Evolutionary conservation across 495 filamentous ascomycete genomes (phyloP), one percentile per base, ranked within the genome.

Genomic region (Hypoxylon perforatum): DNA sequence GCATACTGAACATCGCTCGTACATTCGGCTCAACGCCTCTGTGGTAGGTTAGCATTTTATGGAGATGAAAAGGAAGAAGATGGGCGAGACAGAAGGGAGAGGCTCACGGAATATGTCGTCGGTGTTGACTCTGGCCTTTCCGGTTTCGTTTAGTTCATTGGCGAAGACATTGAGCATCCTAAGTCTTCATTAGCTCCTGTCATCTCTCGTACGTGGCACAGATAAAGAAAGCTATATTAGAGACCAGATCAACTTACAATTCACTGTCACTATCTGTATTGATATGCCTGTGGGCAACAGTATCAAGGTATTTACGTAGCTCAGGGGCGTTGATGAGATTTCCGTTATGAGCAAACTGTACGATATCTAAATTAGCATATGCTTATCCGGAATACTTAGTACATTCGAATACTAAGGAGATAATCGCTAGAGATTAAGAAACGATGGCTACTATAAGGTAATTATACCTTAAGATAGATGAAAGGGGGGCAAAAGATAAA

Each of bases 261-360:
- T 99, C 95, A 70, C 90, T 93, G 76, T 99, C 95, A 56, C 89
- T 93, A 61, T 98, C 93, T 22, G 95, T 97, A 79, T 99, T 99
- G 78, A 98, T 94, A 75, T 98, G 95, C 67, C 95, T 85, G 77
- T 96, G 94, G 4, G 92, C 95, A 62, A 94, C 92, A 65, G 90
- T 80, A 70, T 99, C 95, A 38, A 99, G 85, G 72, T 88, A 93
- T 58, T 80, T 76, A 72, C 88, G 89, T 41, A 99, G 81, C 44
- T 91, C 89, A 3, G 85, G 83, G n/a, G 93, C 91, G 74, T 99
- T 98, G 81, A 97, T 94, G 42, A 98, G 83, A 76, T 98, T 99
- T 30, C 95, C 95, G 71, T 97, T 97, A 78, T 84, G 82, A 18
- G 81, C 80, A 28, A 69, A 51, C 63, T 65, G n/a, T n/a, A 25